phyloP scores from a whole-genome alignment of 495 filamentous ascomycete species.

The Penicillium silybi region DNA sequence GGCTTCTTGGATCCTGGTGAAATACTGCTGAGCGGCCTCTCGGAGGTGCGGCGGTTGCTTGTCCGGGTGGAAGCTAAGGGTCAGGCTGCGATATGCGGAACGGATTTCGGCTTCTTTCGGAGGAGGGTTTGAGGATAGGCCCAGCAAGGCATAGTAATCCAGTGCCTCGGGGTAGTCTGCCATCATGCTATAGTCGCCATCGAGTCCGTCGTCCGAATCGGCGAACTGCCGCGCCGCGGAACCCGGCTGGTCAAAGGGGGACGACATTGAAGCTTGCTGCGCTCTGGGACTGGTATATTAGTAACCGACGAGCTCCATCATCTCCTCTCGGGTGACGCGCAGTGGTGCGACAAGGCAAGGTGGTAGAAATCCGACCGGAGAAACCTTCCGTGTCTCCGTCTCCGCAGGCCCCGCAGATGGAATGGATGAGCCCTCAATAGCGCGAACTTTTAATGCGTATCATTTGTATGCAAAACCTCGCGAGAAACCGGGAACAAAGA shows the following conservation, averaged over 20 bases:
- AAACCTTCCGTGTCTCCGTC: slow-evolving; percentile 21
- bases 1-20: slow-evolving; percentile 46
- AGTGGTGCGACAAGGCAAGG: slow-evolving; percentile 5
- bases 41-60: slow-evolving; percentile 49
- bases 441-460: not conserved
- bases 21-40: slow-evolving; percentile 45
- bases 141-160: slow-evolving; percentile 52
- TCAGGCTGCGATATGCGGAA: slow-evolving; percentile 48
- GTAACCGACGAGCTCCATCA: slow-evolving; percentile 4
- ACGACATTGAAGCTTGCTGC: slow-evolving; percentile 10
- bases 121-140: slow-evolving; percentile 40
- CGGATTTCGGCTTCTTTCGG: slow-evolving; percentile 49
- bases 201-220: slow-evolving; percentile 21
- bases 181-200: slow-evolving; percentile 18
- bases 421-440: not conserved
- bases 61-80: slow-evolving; percentile 57
- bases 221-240: slow-evolving; percentile 15
- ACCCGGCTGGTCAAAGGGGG: slow-evolving; percentile 11
- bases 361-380: slow-evolving; percentile 18
- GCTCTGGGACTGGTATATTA: not conserved
- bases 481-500: not conserved
- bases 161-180: slow-evolving; percentile 30
- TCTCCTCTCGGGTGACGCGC: not conserved
- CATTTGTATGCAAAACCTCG: not conserved
- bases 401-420: slow-evolving; percentile 11